Conservation (phyloP, 225 moss, liverwort and hornwort species). For the Physcomitrellopsis africana region DNA sequence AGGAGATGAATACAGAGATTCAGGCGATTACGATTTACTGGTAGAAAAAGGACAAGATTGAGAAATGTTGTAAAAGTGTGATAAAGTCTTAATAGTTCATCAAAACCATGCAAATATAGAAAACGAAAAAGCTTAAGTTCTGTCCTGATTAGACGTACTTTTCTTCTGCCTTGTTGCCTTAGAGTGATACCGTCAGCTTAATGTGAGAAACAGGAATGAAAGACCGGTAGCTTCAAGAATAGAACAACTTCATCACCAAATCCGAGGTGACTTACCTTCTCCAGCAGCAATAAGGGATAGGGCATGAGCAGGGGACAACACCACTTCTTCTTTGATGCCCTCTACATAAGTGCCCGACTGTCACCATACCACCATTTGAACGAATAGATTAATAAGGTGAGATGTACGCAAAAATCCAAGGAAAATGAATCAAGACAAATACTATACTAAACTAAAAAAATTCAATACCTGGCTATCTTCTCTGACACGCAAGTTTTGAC, state of each 20-base stretch:
- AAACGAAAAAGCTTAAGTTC: neutral
- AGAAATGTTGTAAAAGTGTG: constrained; percentile 1
- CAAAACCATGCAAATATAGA: constrained; percentile 5
- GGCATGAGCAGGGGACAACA: constrained; percentile 95
- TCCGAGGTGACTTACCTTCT: constrained; percentile 62
- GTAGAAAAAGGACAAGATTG: constrained; percentile 16
- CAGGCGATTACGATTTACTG: constrained; percentile 7
- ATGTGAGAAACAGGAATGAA: constrained; percentile 17
- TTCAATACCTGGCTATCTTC: constrained; percentile 86
- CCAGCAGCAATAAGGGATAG: constrained; percentile 97
- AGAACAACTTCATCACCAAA: constrained; percentile 30
- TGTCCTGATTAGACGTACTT: neutral
- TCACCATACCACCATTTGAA: constrained; percentile 35
- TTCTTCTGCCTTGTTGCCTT: constrained; percentile 15
- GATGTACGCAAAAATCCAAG: neutral
- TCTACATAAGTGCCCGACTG: constrained; percentile 96
- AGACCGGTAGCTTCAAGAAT: neutral
- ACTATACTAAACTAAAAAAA: constrained; percentile 11
- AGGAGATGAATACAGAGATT: neutral
- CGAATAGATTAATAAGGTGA: constrained; percentile 11
- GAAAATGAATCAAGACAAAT: constrained; percentile 2
- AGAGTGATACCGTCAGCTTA: constrained; percentile 7
- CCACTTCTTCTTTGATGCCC: constrained; percentile 98
- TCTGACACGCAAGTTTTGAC: constrained; percentile 92
- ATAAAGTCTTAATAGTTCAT: neutral